Evolutionary conservation across 2,329 filamentous ascomycete species (phyloP), one percentile per base, ranked within the genome.

Genomic region (Gnomoniopsis sp.): DNA sequence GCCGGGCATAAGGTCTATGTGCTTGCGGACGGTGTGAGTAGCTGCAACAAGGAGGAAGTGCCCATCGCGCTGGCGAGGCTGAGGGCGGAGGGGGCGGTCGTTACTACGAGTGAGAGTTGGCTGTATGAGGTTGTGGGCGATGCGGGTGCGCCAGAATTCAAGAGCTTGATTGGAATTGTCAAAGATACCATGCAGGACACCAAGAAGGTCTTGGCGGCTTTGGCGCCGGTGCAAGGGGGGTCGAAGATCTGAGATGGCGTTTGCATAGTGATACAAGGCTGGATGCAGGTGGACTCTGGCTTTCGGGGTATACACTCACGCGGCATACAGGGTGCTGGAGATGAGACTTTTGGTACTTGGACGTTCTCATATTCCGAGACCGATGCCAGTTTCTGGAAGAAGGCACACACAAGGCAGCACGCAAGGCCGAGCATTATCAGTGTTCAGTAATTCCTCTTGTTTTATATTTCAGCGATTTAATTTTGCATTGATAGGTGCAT

Each of bases 71-170:
- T 98, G 60, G 87, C 84, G 22, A 76, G 93, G 62, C 71, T 98
- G 75, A 79, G 91, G 65, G 80, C 82, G 65, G 91, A 88, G 65
- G 93, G 93, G 1, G 77, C 84, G 3, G 43, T 46, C 1, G 86
- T 98, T 34, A 96, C 92, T 19, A 91, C 88, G 23, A 95, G 90
- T 72, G 93, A 98, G 83, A 89, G 90, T 73, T 88, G 90, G 75
- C 75, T 97, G 69, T 98, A 96, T 75, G 93, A 98, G 78, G 86
- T 86, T 67, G 83, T 97, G 77, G 91, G 90, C 19, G 93, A 97
- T 75, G 91, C 93, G 7, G 80, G 75, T 14, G 84, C 88, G 66
- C 74, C 79, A 1, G 85, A 87, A 74, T 97, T 97, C 71, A 88
- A 83, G 75, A 79, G 79, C 23, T 79, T 97, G 49, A 87, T 89